Percentiles rank a stretch among this genome's conserved stretches.
Conservation (phyloP, 78 protist species). For the Anaeramoeba flamelloides region DNA sequence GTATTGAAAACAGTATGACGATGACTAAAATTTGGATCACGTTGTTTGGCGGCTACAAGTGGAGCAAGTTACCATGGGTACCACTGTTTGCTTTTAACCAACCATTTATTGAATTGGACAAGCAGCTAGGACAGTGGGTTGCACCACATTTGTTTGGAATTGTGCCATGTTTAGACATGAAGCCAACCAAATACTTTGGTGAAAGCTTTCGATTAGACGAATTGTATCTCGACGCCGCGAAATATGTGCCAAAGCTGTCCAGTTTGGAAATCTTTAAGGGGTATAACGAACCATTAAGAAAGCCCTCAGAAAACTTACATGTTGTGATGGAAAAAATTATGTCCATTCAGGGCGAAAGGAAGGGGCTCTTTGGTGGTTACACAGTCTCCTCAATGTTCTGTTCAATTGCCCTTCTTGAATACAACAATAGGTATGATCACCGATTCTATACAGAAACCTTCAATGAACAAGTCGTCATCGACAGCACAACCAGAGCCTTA, state of each 20-base stretch:
- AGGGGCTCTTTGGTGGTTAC: constrained; percentile 12
- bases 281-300: too few relatives aligned
- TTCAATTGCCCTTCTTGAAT: background rate
- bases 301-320: too few relatives aligned
- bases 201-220: too few relatives aligned
- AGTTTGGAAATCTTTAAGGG: too few relatives aligned
- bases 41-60: constrained; percentile 1
- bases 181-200: too few relatives aligned
- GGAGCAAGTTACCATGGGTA: background rate
- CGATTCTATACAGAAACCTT: too few relatives aligned
- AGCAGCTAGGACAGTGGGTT: constrained; percentile 4
- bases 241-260: too few relatives aligned
- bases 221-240: too few relatives aligned
- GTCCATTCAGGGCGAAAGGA: too few relatives aligned
- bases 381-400: constrained; percentile 15
- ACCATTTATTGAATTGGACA: background rate
- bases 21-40: background rate
- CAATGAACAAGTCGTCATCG: constrained; percentile 3
- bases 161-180: too few relatives aligned
- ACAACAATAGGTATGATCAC: background rate
- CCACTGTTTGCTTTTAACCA: constrained; percentile 4
- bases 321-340: too few relatives aligned
- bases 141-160: constrained; percentile 9
- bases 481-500: too few relatives aligned
- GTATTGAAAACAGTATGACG: background rate